Evolutionary conservation across 2,329 filamentous ascomycete species (phyloP), one percentile per base, ranked within the genome.

Genomic region (Exserohilum turcica): DNA sequence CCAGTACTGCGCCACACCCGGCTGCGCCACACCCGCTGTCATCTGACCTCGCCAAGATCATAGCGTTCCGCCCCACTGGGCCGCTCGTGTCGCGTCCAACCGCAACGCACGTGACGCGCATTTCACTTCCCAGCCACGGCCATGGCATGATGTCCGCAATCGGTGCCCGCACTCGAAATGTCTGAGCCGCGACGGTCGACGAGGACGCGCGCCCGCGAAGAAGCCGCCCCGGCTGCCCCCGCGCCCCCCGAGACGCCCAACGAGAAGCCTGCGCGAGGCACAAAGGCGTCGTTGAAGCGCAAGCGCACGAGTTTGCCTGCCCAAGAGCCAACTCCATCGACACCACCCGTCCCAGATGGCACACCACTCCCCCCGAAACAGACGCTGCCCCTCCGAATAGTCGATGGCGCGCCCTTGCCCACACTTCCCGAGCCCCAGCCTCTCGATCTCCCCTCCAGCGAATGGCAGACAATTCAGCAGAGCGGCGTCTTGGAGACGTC

Each of bases 401-500:
- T 82, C 62, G 75, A 87, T 2, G 86, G 86, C 43, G 85, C 88
- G 65, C 86, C 89, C 13, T 76, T 93, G 28, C 90, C 90, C 2
- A 90, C 86, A 0, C 81, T 92, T 12, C 82, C 87, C 61, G 80
- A 84, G 43, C 79, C 86, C 13, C 90, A 94, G 70, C 76, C 85
- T 0, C 80, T 84, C 6, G 80, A 86, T 56, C 77, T 92, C 6
- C 77, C 86, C 0, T 68, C 76, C 4, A 83, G 82, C 59, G 88
- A 91, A 12, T 93, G 87, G 67, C 90, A 92, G 75, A 84, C 85
- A 19, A 81, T 92, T 35, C 83, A 86, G 51, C 88, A 91, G 70
- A 91, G 90, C 74, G 89, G 87, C 61, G 88, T 93, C 16, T 79
- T 93, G 52, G 81, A 84, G 64, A 87, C 92, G 62, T 91, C 90